Conservation (phyloP, 805 yeast genomes). For the Saccharomycopsis sp. region DNA sequence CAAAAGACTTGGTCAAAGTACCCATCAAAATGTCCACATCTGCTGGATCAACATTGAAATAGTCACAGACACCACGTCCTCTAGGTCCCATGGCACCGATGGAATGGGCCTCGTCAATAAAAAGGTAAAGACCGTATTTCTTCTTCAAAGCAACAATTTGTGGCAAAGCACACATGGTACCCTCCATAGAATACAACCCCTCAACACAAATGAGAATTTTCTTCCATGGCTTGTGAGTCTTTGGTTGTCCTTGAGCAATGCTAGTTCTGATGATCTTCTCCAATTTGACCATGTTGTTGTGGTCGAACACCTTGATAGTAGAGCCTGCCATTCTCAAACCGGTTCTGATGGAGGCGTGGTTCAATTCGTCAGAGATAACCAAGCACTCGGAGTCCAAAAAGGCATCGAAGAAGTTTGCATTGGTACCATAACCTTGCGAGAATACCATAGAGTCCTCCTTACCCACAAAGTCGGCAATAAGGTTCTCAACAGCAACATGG, state of each 20-base stretch:
- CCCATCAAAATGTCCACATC: conserved; percentile 92
- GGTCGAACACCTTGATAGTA: conserved; percentile 83
- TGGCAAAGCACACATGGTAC: conserved; percentile 82
- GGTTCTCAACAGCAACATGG: conserved; percentile 65
- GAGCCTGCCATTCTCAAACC: conserved; percentile 94
- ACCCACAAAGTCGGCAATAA: conserved; percentile 81
- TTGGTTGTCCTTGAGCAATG: conserved; percentile 91
- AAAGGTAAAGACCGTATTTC: conserved; percentile 82
- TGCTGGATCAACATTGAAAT: conserved; percentile 71
- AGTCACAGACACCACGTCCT: conserved; percentile 95
- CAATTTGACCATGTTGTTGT: conserved; percentile 77
- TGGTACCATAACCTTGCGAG: conserved; percentile 95
- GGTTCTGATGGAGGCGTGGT: conserved; percentile 92
- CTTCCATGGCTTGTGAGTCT: conserved; percentile 94
- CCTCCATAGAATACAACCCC: conserved; percentile 91
- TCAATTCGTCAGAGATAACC: conserved; percentile 88
- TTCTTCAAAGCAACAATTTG: conserved; percentile 62
- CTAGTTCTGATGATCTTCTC: conserved; percentile 75
- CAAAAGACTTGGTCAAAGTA: conserved; percentile 93
- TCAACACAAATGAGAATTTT: conserved; percentile 81
- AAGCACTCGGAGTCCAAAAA: conserved; percentile 82
- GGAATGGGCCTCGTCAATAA: conserved; percentile 97
- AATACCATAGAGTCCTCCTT: conserved; percentile 82
- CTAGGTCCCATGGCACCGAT: conserved; percentile 96
- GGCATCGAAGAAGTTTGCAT: conserved; percentile 79